These are phyloP conservation scores for Herpetomonas samuelpessoai DNA, from an alignment of 208 protist species.

Conservation along the genomic window DNA sequence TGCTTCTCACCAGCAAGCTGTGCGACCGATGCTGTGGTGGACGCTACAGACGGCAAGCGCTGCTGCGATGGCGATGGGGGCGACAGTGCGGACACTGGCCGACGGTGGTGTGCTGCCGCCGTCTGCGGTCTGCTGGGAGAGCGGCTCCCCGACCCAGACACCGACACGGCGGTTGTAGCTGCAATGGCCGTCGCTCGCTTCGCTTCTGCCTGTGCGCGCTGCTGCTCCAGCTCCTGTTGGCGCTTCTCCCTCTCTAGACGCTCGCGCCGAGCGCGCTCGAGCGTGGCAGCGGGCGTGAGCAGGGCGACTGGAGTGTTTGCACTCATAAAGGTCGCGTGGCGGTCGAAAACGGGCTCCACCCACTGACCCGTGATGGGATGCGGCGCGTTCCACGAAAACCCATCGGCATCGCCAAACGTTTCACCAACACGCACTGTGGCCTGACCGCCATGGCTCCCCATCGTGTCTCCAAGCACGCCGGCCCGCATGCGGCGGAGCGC, in stretches of 20 bases:
- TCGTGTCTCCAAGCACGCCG: neutral
- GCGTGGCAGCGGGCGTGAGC: constrained; percentile 45
- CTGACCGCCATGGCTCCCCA: neutral
- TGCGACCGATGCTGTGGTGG: no score
- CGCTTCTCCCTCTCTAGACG: constrained; percentile 28
- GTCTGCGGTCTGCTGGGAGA: no score
- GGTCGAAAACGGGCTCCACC: constrained; percentile 70
- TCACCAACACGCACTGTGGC: neutral
- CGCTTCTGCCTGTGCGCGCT: constrained; percentile 1
- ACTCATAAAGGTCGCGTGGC: constrained; percentile 52
- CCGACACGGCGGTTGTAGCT: no score
- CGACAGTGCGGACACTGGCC: no score
- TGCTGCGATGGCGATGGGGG: no score
- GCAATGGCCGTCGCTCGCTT: neutral
- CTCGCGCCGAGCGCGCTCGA: constrained; percentile 72
- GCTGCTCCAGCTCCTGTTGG: constrained; percentile 6
- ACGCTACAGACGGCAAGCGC: no score
- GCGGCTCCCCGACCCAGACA: no score
- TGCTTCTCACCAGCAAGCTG: no score
- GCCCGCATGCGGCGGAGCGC: constrained; percentile 20
- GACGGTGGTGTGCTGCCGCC: no score
- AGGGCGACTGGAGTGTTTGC: constrained; percentile 54
- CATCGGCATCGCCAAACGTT: neutral
- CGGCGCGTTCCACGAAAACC: neutral
- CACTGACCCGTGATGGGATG: constrained; percentile 43